These are phyloP conservation scores for Monilinia laxa DNA, from an alignment of 2,329 filamentous ascomycete genomes.

Conservation along the genomic window DNA sequence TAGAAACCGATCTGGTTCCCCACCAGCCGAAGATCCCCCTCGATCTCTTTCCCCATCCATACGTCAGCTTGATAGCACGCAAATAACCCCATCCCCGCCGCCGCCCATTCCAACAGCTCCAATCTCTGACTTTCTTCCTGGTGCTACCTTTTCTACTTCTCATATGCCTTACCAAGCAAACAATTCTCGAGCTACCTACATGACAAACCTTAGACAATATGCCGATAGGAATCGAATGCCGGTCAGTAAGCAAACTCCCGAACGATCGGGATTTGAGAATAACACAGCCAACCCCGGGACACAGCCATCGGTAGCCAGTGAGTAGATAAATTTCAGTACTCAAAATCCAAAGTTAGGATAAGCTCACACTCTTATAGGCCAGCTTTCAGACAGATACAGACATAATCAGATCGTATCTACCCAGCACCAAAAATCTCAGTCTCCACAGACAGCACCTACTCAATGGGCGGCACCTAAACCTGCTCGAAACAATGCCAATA, in stretches of 20 bases:
- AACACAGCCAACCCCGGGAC: not conserved
- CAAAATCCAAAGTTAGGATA: not conserved
- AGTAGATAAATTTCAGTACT: not conserved
- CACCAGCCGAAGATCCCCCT: slow-evolving; percentile 8
- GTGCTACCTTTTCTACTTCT: slow-evolving; percentile 17
- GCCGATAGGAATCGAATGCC: slow-evolving; percentile 18
- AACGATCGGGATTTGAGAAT: slow-evolving; percentile 11
- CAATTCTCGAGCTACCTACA: slow-evolving; percentile 15
- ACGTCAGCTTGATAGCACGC: slow-evolving; percentile 18
- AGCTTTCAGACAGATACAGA: slow-evolving; percentile 20
- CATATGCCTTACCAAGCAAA: slow-evolving; percentile 23
- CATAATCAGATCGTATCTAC: slow-evolving; percentile 17
- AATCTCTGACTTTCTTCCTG: slow-evolving; percentile 20
- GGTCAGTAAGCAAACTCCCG: slow-evolving; percentile 7
- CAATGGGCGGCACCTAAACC: slow-evolving; percentile 23
- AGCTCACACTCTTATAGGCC: slow-evolving; percentile 6
- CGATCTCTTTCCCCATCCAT: slow-evolving; percentile 18
- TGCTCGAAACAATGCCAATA: slow-evolving; percentile 20
- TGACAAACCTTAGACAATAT: slow-evolving; percentile 24
- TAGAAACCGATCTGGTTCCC: slow-evolving; percentile 19
- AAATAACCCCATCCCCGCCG: slow-evolving; percentile 23
- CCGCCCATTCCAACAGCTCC: slow-evolving; percentile 24
- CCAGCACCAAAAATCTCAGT: slow-evolving; percentile 16
- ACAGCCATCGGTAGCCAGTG: slow-evolving; percentile 15
- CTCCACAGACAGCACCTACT: slow-evolving; percentile 15